These are phyloP conservation scores for Lentinula edodes DNA, from an alignment of 768 basidiomycete genomes.

Conservation along the genomic window DNA sequence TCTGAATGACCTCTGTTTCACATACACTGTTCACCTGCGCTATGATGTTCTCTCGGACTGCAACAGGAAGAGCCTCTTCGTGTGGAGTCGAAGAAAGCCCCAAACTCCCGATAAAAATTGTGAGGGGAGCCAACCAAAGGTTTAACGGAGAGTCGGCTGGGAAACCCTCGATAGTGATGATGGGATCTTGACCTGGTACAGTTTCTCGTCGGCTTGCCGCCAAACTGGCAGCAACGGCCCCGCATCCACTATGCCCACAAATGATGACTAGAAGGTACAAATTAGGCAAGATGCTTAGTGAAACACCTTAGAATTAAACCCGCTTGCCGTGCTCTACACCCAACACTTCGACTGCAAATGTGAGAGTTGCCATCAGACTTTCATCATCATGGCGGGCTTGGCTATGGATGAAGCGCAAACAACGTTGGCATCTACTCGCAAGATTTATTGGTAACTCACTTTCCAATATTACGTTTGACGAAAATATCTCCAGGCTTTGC, in stretches of 20 bases:
- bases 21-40: conserved; percentile 47
- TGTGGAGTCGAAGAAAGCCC: conserved; percentile 30
- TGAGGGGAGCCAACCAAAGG: conserved; percentile 70
- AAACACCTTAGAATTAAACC: conserved; percentile 12
- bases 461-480: conserved; percentile 83
- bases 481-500: conserved; percentile 77
- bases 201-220: conserved; percentile 11
- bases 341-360: conserved; percentile 65
- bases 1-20: conserved; percentile 35
- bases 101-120: conserved; percentile 42
- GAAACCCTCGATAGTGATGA: conserved; percentile 26
- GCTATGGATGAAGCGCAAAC: conserved; percentile 26
- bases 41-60: conserved; percentile 59
- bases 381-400: conserved; percentile 72
- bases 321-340: conserved; percentile 71
- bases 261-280: conserved; percentile 52
- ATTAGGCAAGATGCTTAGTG: conserved; percentile 25
- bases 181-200: conserved; percentile 16
- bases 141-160: conserved; percentile 45
- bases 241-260: conserved; percentile 81
- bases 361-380: conserved; percentile 63
- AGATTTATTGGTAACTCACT: conserved; percentile 38
- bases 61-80: conserved; percentile 32
- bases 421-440: not conserved
- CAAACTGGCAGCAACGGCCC: conserved; percentile 61